Evolutionary conservation across 1,139 yeast species (phyloP).

Genomic region (Saccharomyces hybrid): DNA sequence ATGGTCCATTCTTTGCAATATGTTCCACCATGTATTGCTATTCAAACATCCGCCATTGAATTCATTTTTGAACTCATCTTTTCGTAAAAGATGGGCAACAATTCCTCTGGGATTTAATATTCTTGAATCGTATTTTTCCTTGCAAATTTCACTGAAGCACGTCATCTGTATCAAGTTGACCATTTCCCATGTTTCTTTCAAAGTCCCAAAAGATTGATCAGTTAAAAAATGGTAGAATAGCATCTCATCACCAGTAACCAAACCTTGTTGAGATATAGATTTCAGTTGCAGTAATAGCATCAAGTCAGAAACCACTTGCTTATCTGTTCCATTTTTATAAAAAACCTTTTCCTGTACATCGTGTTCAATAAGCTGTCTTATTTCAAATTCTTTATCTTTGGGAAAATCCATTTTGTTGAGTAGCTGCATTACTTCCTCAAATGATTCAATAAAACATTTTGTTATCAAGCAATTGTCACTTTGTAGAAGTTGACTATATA

Average conservation of each 20-base stretch:
- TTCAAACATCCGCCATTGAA: constrained; percentile 20
- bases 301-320: constrained; percentile 8
- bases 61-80: constrained; percentile 24
- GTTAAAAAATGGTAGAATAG: constrained; percentile 22
- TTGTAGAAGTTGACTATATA: constrained; percentile 29
- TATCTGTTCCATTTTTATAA: constrained; percentile 4
- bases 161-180: constrained; percentile 25
- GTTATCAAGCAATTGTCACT: constrained; percentile 20
- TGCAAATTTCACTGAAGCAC: constrained; percentile 24
- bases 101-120: constrained; percentile 20
- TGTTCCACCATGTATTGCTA: constrained; percentile 27
- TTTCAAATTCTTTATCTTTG: constrained; percentile 25
- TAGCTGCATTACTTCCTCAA: constrained; percentile 23
- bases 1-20: constrained; percentile 24
- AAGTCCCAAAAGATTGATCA: constrained; percentile 9
- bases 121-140: constrained; percentile 22
- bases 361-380: constrained; percentile 21
- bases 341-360: constrained; percentile 10
- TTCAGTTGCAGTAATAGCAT: constrained; percentile 21
- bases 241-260: constrained; percentile 25
- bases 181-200: constrained; percentile 23
- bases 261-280: constrained; percentile 25
- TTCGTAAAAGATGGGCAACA: constrained; percentile 17
- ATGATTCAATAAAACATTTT: constrained; percentile 24
- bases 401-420: constrained; percentile 23